Conservation (phyloP, 2,329 filamentous ascomycete species). For the Arthroderma uncinatum region DNA sequence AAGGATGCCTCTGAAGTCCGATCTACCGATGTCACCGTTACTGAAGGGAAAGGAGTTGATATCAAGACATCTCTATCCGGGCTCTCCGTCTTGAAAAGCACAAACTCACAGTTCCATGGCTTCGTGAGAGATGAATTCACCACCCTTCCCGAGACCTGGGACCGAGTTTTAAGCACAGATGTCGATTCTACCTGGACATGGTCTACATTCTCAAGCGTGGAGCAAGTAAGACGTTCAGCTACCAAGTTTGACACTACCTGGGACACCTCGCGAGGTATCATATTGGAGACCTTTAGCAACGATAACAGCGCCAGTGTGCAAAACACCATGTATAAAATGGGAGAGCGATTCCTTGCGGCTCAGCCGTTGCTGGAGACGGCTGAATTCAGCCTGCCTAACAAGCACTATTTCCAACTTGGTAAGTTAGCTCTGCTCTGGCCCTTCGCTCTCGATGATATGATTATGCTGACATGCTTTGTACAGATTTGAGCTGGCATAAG, state of each 20-base stretch:
- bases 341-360: slow-evolving; percentile 66
- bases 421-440: slow-evolving; percentile 15
- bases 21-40: slow-evolving; percentile 62
- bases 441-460: not conserved
- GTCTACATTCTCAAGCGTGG: slow-evolving; percentile 56
- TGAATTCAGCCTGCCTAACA: slow-evolving; percentile 83
- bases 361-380: slow-evolving; percentile 62
- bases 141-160: slow-evolving; percentile 79
- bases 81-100: slow-evolving; percentile 87
- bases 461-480: slow-evolving; percentile 9
- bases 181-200: slow-evolving; percentile 82
- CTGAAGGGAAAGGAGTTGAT: slow-evolving; percentile 56
- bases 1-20: slow-evolving; percentile 82
- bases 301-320: slow-evolving; percentile 91
- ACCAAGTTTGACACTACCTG: slow-evolving; percentile 69
- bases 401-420: slow-evolving; percentile 94
- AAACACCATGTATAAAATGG: slow-evolving; percentile 99
- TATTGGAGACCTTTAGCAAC: slow-evolving; percentile 80
- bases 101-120: slow-evolving; percentile 88
- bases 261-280: slow-evolving; percentile 66
- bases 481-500: slow-evolving; percentile 95
- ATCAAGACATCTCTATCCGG: slow-evolving; percentile 69
- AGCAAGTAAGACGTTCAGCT: slow-evolving; percentile 54
- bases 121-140: slow-evolving; percentile 92
- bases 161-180: slow-evolving; percentile 89